Base-by-base conservation (phyloP, 768 basidiomycete genomes). In the Candolleomyces aberdarensis region DNA sequence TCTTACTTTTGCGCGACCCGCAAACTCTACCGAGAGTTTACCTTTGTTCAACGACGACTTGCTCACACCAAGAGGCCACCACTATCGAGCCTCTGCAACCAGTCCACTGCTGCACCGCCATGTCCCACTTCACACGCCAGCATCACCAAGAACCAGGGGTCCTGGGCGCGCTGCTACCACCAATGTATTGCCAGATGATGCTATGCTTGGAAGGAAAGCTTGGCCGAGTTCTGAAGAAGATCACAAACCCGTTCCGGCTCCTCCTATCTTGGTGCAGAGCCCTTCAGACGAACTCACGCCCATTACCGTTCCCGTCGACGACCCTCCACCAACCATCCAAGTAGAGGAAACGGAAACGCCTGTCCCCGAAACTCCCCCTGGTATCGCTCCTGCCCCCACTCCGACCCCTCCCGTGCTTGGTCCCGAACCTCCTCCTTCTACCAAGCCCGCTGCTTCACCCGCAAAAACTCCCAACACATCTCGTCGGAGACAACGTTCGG, bases 11-110 rank as follows among this genome's bases (percentile, higher is more conserved):
- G 89, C 86, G 22, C 83, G 93, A 52, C 91, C 94, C 15, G 86
- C 82, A 11, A 80, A 83, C 56, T 90, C 88, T 13, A 93, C 92
- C 7, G 91, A 92, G 76, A 85, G 84, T 62, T 76, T 91, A 10
- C 83, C 82, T 39, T 49, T 65, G 3, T 54, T 68, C 36, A 51
- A 63, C 57, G 36, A 66, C 44, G 62, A 76, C 41, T 64, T 74
- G n/a, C 67, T 71, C n/a, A 77, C 76, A 3, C 76, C 80, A 56
- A 43, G 60, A 39, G 60, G 29, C 22, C 56, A 46, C 19, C 19
- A 44, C 26, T 39, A 36, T 57, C 56, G 43, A 8, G 32, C 13
- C n/a, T 17, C 29, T 5, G 22, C n/a, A 11, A n/a, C 41, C 2
- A 59, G 58, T 59, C 68, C 63, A 10, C 54, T 62, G 15, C 50